Evolutionary conservation across 129 eudicot species (phyloP).

Genomic region (Sambucus nigra): DNA sequence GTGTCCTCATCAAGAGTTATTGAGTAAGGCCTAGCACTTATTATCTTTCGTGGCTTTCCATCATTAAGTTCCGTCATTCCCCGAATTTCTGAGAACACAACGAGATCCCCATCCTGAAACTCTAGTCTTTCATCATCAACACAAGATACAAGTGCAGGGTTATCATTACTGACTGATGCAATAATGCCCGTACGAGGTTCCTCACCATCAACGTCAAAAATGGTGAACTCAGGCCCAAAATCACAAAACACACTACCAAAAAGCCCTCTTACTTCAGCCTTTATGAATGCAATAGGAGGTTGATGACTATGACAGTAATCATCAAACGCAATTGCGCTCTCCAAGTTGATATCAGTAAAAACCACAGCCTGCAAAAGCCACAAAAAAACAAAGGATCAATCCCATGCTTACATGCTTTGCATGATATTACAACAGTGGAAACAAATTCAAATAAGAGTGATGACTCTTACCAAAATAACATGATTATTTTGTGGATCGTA

Average conservation of each 20-base stretch:
- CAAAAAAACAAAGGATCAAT: not conserved
- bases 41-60: constrained; percentile 88
- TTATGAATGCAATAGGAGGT: constrained; percentile 75
- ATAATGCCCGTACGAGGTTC: constrained; percentile 89
- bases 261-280: constrained; percentile 82
- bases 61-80: constrained; percentile 85
- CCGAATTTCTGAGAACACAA: constrained; percentile 69
- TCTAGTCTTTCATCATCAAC: constrained; percentile 94
- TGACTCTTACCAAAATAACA: no score
- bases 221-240: constrained; percentile 85
- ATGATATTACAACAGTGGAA: no score
- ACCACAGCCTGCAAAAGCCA: constrained; percentile 79
- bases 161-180: constrained; percentile 83
- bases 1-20: constrained; percentile 82
- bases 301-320: constrained; percentile 80
- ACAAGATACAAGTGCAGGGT: constrained; percentile 76
- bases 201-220: constrained; percentile 83
- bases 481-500: no score
- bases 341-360: constrained; percentile 60
- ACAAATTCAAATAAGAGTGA: no score
- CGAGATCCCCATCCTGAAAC: constrained; percentile 91
- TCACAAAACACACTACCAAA: constrained; percentile 84
- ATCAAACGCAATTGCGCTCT: constrained; percentile 59
- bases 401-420: no score
- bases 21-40: constrained; percentile 67